Percentiles rank a stretch among this genome's conserved stretches.
phyloP scores from a whole-genome alignment of 768 basidiomycete species.

The Panaeolus papilionaceus region DNA sequence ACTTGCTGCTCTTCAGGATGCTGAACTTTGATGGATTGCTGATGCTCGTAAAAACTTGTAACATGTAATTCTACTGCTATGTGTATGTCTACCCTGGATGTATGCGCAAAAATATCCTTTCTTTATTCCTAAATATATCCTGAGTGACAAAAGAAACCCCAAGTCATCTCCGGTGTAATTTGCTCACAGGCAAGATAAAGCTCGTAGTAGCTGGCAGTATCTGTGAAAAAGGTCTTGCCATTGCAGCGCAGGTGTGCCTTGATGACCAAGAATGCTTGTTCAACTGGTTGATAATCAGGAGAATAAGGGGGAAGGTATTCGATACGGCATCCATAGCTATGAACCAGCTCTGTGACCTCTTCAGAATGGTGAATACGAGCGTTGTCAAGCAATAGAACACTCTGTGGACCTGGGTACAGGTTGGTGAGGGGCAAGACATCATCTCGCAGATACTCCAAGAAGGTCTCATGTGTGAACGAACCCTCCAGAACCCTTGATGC shows the following conservation, averaged over 20 bases:
- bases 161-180: conserved; percentile 24
- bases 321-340: conserved; percentile 15
- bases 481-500: conserved; percentile 30
- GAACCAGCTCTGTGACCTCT: conserved; percentile 3
- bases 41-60: conserved; percentile 5
- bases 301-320: conserved; percentile 30
- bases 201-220: conserved; percentile 16
- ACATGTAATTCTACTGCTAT: neutral
- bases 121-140: conserved; percentile 20
- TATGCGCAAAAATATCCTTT: neutral
- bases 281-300: conserved; percentile 35
- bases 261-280: conserved; percentile 32
- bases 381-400: conserved; percentile 20
- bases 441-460: conserved; percentile 25
- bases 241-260: conserved; percentile 25
- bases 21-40: conserved; percentile 9
- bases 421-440: conserved; percentile 21
- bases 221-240: conserved; percentile 21
- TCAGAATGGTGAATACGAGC: conserved; percentile 20
- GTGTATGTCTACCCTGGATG: neutral
- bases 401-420: conserved; percentile 17
- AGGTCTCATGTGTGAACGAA: conserved; percentile 24
- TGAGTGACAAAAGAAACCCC: conserved; percentile 23
- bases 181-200: conserved; percentile 18
- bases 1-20: conserved; percentile 17